A percentile compares a stretch with the other conserved stretches of the same genome.
Conservation (phyloP, 371 early-diverging fungal species). For the Actinomucor elegans region DNA sequence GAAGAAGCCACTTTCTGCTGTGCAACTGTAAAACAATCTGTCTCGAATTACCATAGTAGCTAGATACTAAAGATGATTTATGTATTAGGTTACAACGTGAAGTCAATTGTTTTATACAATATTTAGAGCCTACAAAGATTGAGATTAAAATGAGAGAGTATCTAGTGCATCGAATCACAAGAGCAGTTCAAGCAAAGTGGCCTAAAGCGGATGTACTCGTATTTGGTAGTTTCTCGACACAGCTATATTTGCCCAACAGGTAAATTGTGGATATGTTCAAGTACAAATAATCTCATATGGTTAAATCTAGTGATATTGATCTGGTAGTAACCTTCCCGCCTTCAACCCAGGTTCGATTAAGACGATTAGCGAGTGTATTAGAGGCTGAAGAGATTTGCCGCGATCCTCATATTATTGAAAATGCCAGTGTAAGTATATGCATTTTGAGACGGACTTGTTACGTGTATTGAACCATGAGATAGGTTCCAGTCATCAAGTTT, state of each 20-base stretch:
- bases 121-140: conserved; percentile 74
- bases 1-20: conserved; percentile 1
- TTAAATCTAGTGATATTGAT: conserved; percentile 91
- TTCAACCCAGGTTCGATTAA: conserved; percentile 1
- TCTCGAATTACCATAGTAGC: not conserved
- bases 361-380: conserved; percentile 16
- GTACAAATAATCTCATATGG: too few relatives aligned
- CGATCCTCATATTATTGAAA: conserved; percentile 45
- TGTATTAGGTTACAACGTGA: conserved; percentile 26
- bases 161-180: conserved; percentile 63
- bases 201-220: conserved; percentile 51
- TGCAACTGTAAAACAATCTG: conserved; percentile 8
- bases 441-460: not conserved
- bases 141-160: conserved; percentile 77
- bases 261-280: too few relatives aligned
- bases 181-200: conserved; percentile 44
- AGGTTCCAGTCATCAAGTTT: conserved; percentile 95
- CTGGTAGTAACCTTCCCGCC: conserved; percentile 56
- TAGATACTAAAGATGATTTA: not conserved
- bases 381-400: conserved; percentile 18
- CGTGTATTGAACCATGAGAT: not conserved
- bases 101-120: conserved; percentile 38
- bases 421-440: conserved; percentile 44
- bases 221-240: conserved; percentile 88
- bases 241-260: conserved; percentile 71